These are phyloP conservation scores for Clarireedia monteithiana DNA, from an alignment of 2,329 filamentous ascomycete species.

Conservation along the genomic window DNA sequence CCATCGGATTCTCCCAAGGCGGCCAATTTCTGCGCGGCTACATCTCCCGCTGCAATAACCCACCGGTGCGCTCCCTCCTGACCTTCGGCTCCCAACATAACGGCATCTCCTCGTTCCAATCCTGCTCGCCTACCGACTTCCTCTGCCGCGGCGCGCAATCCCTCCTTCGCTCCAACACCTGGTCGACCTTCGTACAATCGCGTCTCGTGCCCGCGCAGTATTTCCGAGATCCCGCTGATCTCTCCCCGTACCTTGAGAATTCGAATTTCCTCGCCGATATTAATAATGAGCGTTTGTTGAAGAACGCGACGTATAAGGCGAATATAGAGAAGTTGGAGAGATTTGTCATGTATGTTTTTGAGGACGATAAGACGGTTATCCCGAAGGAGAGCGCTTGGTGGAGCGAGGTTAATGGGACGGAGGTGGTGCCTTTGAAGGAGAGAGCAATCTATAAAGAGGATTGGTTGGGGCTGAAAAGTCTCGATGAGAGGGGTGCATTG, in stretches of 20 bases:
- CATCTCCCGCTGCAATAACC: conserved; percentile 72
- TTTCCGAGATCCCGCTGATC: conserved; percentile 64
- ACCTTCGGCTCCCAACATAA: conserved; percentile 69
- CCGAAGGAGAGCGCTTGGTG: conserved; percentile 93
- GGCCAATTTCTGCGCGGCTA: conserved; percentile 93
- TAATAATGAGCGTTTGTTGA: conserved; percentile 78
- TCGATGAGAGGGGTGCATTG: conserved; percentile 74
- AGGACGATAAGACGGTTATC: conserved; percentile 75
- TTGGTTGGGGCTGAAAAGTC: conserved; percentile 76
- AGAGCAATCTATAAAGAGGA: conserved; percentile 76
- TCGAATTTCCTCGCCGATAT: conserved; percentile 92
- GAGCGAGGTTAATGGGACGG: conserved; percentile 69
- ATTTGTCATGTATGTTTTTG: conserved; percentile 86
- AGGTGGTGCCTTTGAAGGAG: conserved; percentile 59
- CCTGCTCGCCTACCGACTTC: conserved; percentile 65
- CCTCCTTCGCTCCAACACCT: conserved; percentile 72
- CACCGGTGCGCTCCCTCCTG: conserved; percentile 52
- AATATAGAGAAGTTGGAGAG: conserved; percentile 64
- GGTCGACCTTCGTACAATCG: conserved; percentile 69
- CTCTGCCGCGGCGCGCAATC: conserved; percentile 75
- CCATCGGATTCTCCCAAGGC: conserved; percentile 90
- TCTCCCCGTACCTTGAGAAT: conserved; percentile 66
- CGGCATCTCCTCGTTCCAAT: conserved; percentile 77
- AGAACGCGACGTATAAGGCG: conserved; percentile 66
- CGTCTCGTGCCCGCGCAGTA: conserved; percentile 90